Base-by-base conservation (phyloP, 257 asterid genomes). In the Apocynum venetum region DNA sequence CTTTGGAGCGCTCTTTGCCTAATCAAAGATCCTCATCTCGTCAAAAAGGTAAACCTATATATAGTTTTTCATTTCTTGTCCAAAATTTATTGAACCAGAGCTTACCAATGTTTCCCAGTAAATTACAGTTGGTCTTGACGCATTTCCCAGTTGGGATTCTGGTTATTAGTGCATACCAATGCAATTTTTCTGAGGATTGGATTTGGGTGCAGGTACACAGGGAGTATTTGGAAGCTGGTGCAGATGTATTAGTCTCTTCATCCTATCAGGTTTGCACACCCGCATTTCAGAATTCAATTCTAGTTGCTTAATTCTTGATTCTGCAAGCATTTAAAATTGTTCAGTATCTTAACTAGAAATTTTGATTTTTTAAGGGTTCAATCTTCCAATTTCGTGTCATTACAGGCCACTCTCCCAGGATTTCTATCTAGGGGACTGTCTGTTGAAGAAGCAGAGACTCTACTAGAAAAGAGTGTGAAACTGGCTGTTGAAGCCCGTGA, bases 1-100 rank as follows among this genome's bases (percentile, higher is more conserved):
- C 91, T 93, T 9, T 93, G 97, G 98, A 91, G 93, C 72, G 93
- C 97, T 36, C 87, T 92, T 72, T 92, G 89, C 80, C 89, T 92
- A 41, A 87, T 92, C 78, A 89, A 89, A 78, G 84, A 84, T 46
- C 96, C 93, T 38, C 78, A 89, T 76, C 91, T 92, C 14, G 76
- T 91, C 72, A 87, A 88, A 83, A 79, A 74, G 91, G 97, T 89
- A 82, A 36, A 3, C 35, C 31, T 25, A 14, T 8, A 36, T 40
- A 0, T 25, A 11, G 31, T 8, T 35, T 73, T 14, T 73, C 9
- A 4, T 17, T 44, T 44, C 47, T 44, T 44, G 47, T 25, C 31
- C 31, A 25, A 25, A 25, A 25, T 25, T 44, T 44, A 6, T 6
- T 44, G 47, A 44, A 44, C 47, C 3, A 44, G 47, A 6, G 31